Evolutionary conservation across 1,284 basidiomycete species (phyloP), one percentile per base, ranked within the genome.

Genomic region (Sphaerobolus stellatus): DNA sequence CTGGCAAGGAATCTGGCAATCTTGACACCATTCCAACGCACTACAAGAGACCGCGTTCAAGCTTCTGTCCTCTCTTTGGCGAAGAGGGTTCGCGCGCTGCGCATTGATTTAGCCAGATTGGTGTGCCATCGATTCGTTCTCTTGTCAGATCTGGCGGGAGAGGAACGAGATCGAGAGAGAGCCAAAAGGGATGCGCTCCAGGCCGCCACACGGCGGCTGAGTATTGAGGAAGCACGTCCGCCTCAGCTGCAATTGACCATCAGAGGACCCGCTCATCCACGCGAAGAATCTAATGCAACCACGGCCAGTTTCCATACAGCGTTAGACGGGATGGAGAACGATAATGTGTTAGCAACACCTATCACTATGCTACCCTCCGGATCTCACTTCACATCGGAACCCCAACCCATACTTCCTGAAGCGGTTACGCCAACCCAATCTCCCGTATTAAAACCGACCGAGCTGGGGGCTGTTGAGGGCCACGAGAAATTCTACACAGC

Each of bases 21-120:
- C 48, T 76, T 97, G 46, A 89, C 92, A 7, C 93, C 95, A 2
- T 95, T 98, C 69, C 90, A 89, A 64, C 82, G 82, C 50, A 75
- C 86, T 5, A 94, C 93, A 2, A 83, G 92, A 44, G 90, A 92
- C 58, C 80, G 86, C 44, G 77, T 98, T 31, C 74, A 83, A 25
- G 62, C 72, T 27, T 76, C 84, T 4, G 74, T 94, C 16, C 83
- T 86, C 58, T 74, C 72, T n/a, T 74, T 89, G 4, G 81, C 88
- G 7, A 83, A 80, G 61, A 80, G 81, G 38, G 75, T 97, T 56
- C 81, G 81, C 61, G 75, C 80, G 57, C 73, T 83, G 48, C 82
- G 92, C 41, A 75, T 96, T 56, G 82, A 90, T n/a, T 74, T 92
- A 49, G 81, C 84, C 61, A 88, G 84, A 64, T 72, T 90, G 18